These are phyloP conservation scores for Cucumis cinereus DNA, from an alignment of 306 rosid species.

Conservation along the genomic window DNA sequence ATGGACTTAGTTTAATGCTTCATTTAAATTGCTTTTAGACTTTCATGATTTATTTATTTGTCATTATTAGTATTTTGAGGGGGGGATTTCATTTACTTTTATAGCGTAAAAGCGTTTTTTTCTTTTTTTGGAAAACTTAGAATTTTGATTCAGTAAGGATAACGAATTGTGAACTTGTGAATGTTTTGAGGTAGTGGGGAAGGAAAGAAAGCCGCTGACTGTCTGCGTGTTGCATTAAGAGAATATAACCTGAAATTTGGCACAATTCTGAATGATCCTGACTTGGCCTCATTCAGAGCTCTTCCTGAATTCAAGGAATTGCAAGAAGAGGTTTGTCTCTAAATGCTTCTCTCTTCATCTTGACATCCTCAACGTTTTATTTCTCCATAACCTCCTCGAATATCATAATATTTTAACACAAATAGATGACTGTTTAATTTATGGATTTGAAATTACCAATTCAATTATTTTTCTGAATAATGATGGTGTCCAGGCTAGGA, in stretches of 20 bases:
- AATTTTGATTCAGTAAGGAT: background rate
- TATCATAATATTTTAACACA: background rate
- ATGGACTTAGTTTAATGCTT: background rate
- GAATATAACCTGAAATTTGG: slow-evolving; percentile 85
- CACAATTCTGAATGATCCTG: slow-evolving; percentile 92
- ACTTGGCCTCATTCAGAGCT: slow-evolving; percentile 93
- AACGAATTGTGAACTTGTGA: slow-evolving; percentile 23
- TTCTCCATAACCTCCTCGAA: background rate
- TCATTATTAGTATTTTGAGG: background rate
- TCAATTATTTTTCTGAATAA: background rate
- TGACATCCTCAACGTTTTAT: background rate
- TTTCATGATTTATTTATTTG: background rate
- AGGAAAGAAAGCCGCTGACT: slow-evolving; percentile 85
- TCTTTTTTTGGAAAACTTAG: background rate
- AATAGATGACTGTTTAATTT: background rate
- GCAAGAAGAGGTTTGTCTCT: slow-evolving; percentile 72
- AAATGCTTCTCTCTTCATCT: slow-evolving; percentile 1
- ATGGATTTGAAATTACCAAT: background rate
- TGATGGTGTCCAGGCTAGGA: slow-evolving; percentile 59
- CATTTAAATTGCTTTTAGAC: background rate
- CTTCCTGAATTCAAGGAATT: slow-evolving; percentile 87
- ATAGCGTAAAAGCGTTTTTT: no score
- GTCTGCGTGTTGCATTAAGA: slow-evolving; percentile 76
- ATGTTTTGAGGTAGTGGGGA: slow-evolving; percentile 69
- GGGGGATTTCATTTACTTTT: background rate